Evolutionary conservation across 257 asterid species (phyloP), one percentile per base, ranked within the genome.

Genomic region (Osmanthus fragrans): DNA sequence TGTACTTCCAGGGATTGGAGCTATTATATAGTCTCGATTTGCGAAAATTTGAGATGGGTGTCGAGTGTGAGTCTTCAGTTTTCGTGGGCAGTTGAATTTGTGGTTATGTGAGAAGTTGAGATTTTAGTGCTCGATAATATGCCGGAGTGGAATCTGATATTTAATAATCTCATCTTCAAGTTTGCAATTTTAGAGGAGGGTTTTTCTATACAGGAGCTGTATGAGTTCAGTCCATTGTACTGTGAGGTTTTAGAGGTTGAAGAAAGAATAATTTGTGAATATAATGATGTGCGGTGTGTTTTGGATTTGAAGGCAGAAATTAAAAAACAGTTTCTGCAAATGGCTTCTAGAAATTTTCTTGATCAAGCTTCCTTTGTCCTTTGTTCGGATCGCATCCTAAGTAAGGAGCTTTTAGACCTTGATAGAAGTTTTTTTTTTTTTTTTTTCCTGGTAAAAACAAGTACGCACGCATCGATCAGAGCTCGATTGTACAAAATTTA

Each of bases 311-410:
- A 49, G 58, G 58, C n/a, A 16, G 58, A 49, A 49, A 49, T 49
- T 1, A 4, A 5, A 49, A 49, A 4, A 21, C 19, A 49, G 58
- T 49, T 49, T 18, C 58, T 13, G 58, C 58, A 16, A 49, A 16
- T 8, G 21, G 58, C 49, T 49, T 49, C 67, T 2, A 58, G 67
- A 58, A 58, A n/a, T 58, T 7, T 58, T 58, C 0, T 21, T 8
- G 15, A 58, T 58, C 29, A 58, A 23, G 32, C 67, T 58, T 58
- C 25, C 4, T 87, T 89, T 77, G 79, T 89, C 73, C 85, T 94
- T 4, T 90, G 89, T 84, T 86, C 89, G 18, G 97, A 92, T 82
- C 96, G 94, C 10, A 64, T 71, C 42, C 86, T 88, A 19, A 87
- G 85, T 79, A 82, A 77, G 75, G 88, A 87, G 72, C 86, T 88